Conservation (phyloP, 169 alveolate genomes). For the Eimeria sp. region DNA sequence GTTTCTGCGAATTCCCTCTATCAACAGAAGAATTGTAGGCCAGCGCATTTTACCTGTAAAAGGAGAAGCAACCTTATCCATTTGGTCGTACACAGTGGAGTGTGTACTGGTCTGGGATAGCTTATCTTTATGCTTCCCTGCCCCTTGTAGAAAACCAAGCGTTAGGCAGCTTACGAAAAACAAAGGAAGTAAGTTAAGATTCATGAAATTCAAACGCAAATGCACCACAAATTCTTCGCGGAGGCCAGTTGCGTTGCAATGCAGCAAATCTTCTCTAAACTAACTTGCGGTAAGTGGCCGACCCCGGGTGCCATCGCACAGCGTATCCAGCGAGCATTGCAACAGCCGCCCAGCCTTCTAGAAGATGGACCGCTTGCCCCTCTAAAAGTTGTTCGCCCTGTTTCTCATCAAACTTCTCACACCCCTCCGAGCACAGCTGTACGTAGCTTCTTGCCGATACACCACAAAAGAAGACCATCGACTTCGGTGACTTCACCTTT, state of each 20-base stretch:
- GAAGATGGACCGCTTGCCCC: slow-evolving; percentile 67
- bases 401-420: neutral
- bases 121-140: neutral
- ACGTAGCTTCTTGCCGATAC: neutral
- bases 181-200: neutral
- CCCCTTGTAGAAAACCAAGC: neutral
- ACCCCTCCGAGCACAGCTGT: neutral
- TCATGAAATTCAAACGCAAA: neutral
- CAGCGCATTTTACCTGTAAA: neutral
- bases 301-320: slow-evolving; percentile 58
- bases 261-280: slow-evolving; percentile 78
- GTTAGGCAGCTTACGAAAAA: neutral
- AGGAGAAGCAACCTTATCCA: neutral
- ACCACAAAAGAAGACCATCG: neutral
- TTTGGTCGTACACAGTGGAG: neutral
- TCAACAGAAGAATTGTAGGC: slow-evolving; percentile 65
- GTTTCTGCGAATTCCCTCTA: slow-evolving; percentile 67
- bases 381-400: neutral
- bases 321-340: slow-evolving; percentile 60
- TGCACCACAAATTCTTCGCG: neutral
- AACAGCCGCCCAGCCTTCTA: slow-evolving; percentile 40
- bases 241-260: neutral
- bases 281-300: slow-evolving; percentile 78
- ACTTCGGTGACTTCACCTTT: neutral
- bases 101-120: neutral